These are phyloP conservation scores for Flaveria sonorensis DNA, from an alignment of 129 eudicot genomes.

Conservation along the genomic window DNA sequence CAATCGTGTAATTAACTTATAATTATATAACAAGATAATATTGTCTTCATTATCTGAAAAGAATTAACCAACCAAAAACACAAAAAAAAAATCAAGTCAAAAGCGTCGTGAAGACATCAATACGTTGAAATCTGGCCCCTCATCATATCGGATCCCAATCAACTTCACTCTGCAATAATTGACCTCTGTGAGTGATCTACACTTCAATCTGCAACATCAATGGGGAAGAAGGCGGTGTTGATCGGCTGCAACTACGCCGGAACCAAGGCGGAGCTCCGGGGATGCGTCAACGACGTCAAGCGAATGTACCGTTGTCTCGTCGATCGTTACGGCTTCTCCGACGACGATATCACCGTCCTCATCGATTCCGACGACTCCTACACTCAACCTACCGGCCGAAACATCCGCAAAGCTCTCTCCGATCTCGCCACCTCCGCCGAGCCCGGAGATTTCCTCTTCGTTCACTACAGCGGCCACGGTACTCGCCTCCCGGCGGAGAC, in stretches of 20 bases:
- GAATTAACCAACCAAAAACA: neutral
- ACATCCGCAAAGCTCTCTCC: constrained; percentile 65
- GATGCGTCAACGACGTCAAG: constrained; percentile 85
- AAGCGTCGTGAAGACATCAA: constrained; percentile 20
- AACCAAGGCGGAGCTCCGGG: constrained; percentile 84
- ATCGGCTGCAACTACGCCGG: constrained; percentile 91
- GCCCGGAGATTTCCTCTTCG: constrained; percentile 66
- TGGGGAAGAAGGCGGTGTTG: constrained; percentile 87
- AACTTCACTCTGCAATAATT: constrained; percentile 10
- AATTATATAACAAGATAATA: neutral
- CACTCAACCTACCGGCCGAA: constrained; percentile 76
- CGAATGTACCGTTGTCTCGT: constrained; percentile 64
- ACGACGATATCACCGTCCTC: constrained; percentile 61
- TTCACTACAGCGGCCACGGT: constrained; percentile 95
- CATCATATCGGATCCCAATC: neutral
- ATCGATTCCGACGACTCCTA: constrained; percentile 77
- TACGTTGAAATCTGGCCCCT: too few species aligned
- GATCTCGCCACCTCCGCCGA: constrained; percentile 64
- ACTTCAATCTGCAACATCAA: constrained; percentile 8
- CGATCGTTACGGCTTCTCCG: constrained; percentile 68
- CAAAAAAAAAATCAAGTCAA: neutral
- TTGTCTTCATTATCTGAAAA: neutral
- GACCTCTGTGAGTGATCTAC: neutral
- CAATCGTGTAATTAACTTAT: too few species aligned
- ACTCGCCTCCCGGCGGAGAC: constrained; percentile 93